A percentile compares a stretch with the other conserved stretches of the same genome.
Evolutionary conservation across 2,329 filamentous ascomycete genomes (phyloP).

Genomic region (Sporothrix curviconia): DNA sequence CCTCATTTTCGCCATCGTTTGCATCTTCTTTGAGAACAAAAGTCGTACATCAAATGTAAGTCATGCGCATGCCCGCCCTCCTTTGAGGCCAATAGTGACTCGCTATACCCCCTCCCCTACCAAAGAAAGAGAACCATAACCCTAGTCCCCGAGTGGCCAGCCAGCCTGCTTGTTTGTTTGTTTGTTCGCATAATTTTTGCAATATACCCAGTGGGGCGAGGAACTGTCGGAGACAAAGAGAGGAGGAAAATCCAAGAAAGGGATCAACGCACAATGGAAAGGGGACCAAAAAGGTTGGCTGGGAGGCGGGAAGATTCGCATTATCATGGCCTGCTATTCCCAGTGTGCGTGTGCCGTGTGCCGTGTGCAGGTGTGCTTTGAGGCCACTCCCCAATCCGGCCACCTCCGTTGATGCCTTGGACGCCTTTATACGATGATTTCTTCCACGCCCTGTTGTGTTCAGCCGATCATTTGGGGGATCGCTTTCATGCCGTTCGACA

Average conservation of each 20-base stretch:
- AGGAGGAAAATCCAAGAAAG: neutral
- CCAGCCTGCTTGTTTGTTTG: neutral
- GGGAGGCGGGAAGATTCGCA: neutral
- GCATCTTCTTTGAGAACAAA: slow-evolving; percentile 4
- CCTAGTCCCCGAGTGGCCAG: neutral
- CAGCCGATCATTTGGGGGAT: slow-evolving; percentile 27
- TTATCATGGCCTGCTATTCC: slow-evolving; percentile 8
- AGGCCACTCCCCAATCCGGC: slow-evolving; percentile 9
- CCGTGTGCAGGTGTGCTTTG: neutral
- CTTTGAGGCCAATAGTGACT: neutral
- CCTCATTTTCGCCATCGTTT: slow-evolving; percentile 4
- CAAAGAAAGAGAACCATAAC: neutral
- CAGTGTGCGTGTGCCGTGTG: neutral
- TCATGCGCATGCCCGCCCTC: neutral
- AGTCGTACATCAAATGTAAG: slow-evolving; percentile 3
- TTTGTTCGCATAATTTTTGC: slow-evolving; percentile 6
- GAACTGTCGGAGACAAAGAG: slow-evolving; percentile 1
- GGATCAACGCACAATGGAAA: neutral
- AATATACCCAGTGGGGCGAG: slow-evolving; percentile 7
- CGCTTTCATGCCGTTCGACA: slow-evolving; percentile 23
- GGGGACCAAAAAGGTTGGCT: neutral
- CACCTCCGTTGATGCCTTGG: neutral
- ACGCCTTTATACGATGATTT: neutral
- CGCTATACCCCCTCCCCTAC: neutral
- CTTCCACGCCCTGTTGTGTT: slow-evolving; percentile 5